phyloP scores from a whole-genome alignment of 2,329 filamentous ascomycete genomes.

The Colletotrichum sp. region DNA sequence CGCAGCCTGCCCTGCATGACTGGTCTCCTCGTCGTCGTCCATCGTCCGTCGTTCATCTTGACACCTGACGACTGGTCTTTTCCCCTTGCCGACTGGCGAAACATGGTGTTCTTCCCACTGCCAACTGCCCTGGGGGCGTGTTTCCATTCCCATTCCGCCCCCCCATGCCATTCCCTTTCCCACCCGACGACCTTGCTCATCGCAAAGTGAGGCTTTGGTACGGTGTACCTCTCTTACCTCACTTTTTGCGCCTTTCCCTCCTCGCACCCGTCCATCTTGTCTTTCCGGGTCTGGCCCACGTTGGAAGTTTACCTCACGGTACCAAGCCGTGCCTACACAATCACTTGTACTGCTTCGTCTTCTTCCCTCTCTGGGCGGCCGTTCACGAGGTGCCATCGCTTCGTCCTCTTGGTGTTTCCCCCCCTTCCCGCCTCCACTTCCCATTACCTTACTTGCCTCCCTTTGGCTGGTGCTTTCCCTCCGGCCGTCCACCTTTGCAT shows the following conservation, averaged over 20 bases:
- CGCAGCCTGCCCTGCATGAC: background rate
- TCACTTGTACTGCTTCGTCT: background rate
- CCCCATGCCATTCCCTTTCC: background rate
- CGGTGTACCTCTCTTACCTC: background rate
- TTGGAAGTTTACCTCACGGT: slow-evolving; percentile 10
- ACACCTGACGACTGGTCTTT: slow-evolving; percentile 12
- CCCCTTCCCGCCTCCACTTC: slow-evolving; percentile 14
- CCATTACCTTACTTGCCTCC: slow-evolving; percentile 9
- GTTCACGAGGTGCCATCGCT: slow-evolving; percentile 13
- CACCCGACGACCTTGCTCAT: background rate
- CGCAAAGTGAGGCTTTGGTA: background rate
- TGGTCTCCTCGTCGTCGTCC: background rate
- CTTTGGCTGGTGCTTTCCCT: slow-evolving; percentile 23
- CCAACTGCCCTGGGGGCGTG: background rate
- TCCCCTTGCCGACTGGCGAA: slow-evolving; percentile 8
- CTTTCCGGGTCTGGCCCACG: slow-evolving; percentile 15
- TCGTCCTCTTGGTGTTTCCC: slow-evolving; percentile 21
- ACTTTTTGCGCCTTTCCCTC: slow-evolving; percentile 5
- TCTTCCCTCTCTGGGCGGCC: slow-evolving; percentile 5
- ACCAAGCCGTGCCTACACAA: background rate
- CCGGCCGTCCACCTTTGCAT: slow-evolving; percentile 15
- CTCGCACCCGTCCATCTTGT: slow-evolving; percentile 12
- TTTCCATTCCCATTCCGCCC: slow-evolving; percentile 11
- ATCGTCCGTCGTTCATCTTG: background rate
- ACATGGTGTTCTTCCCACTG: background rate